Evolutionary conservation across 1,284 basidiomycete species (phyloP).

Genomic region (Hymenochaete sp.): DNA sequence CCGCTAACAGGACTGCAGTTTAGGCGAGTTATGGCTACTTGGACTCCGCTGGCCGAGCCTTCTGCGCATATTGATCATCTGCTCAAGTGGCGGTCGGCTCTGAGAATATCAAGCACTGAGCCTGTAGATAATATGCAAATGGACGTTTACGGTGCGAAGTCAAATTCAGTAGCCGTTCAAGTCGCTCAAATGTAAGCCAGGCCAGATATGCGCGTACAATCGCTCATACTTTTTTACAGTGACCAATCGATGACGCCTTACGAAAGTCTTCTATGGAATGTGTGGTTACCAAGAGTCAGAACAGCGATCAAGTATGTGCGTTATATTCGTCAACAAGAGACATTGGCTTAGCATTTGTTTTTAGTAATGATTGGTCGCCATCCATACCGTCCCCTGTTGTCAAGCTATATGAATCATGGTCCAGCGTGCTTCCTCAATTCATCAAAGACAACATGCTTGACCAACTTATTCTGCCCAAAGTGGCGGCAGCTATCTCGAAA

Average conservation of each 20-base stretch:
- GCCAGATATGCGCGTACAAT: not conserved
- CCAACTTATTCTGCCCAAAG: slow-evolving; percentile 90
- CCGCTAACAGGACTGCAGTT: slow-evolving; percentile 30
- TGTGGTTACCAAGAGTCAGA: slow-evolving; percentile 92
- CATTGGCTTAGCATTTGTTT: slow-evolving; percentile 1
- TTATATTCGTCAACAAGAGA: not conserved
- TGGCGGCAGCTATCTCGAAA: slow-evolving; percentile 74
- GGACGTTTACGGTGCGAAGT: slow-evolving; percentile 47
- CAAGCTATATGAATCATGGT: slow-evolving; percentile 84
- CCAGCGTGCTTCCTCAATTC: slow-evolving; percentile 78
- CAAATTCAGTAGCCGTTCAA: slow-evolving; percentile 23
- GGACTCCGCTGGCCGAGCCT: slow-evolving; percentile 70
- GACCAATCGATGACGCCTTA: slow-evolving; percentile 86
- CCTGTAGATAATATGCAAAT: slow-evolving; percentile 38
- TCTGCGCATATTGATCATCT: slow-evolving; percentile 54
- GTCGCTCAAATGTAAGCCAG: slow-evolving; percentile 35
- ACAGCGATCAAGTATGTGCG: slow-evolving; percentile 67
- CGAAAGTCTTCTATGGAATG: slow-evolving; percentile 88
- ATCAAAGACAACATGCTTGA: slow-evolving; percentile 93
- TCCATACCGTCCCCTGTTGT: slow-evolving; percentile 67
- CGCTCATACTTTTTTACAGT: slow-evolving; percentile 24
- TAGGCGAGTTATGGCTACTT: slow-evolving; percentile 54
- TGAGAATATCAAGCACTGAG: slow-evolving; percentile 46
- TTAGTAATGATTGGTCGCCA: slow-evolving; percentile 81
- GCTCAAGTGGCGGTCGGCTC: slow-evolving; percentile 57